These are phyloP conservation scores for Cladosporium phlei DNA, from an alignment of 2,329 filamentous ascomycete species.

Conservation along the genomic window DNA sequence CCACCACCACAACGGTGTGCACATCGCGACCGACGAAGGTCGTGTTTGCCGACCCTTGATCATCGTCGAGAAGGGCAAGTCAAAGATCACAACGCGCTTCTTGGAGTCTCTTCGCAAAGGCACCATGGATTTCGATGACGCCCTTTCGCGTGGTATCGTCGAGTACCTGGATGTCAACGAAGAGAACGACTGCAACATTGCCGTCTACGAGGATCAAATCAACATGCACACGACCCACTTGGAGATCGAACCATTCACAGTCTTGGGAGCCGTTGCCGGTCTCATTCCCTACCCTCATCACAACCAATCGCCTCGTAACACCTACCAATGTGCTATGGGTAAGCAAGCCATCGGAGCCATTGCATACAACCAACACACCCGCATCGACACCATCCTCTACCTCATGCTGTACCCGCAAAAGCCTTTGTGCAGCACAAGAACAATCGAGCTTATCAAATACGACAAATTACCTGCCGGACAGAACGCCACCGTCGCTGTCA, in stretches of 20 bases:
- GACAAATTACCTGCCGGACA: slow-evolving; percentile 96
- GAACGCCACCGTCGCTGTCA: slow-evolving; percentile 95
- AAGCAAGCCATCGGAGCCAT: slow-evolving; percentile 99
- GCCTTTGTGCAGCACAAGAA: slow-evolving; percentile 95
- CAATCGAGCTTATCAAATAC: slow-evolving; percentile 93
- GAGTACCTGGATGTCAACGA: slow-evolving; percentile 98
- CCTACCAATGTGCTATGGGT: slow-evolving; percentile 99
- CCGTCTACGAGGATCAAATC: slow-evolving; percentile 81
- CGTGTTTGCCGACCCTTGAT: slow-evolving; percentile 94
- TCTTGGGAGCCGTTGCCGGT: slow-evolving; percentile 90
- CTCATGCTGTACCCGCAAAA: slow-evolving; percentile 97
- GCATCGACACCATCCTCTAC: slow-evolving; percentile 93
- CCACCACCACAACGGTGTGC: slow-evolving; percentile 82
- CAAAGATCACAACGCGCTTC: slow-evolving; percentile 73
- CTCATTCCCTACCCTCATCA: slow-evolving; percentile 97
- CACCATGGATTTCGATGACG: slow-evolving; percentile 87
- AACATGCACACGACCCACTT: slow-evolving; percentile 81
- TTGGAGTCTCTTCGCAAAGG: slow-evolving; percentile 77
- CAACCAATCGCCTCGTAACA: slow-evolving; percentile 97
- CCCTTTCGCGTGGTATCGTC: slow-evolving; percentile 80
- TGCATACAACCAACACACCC: slow-evolving; percentile 94
- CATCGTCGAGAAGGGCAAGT: slow-evolving; percentile 81
- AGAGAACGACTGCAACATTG: slow-evolving; percentile 92
- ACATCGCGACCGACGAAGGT: slow-evolving; percentile 95
- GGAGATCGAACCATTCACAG: slow-evolving; percentile 96